phyloP scores from a whole-genome alignment of 2,329 filamentous ascomycete genomes.

The Zymoseptoria passerinii region DNA sequence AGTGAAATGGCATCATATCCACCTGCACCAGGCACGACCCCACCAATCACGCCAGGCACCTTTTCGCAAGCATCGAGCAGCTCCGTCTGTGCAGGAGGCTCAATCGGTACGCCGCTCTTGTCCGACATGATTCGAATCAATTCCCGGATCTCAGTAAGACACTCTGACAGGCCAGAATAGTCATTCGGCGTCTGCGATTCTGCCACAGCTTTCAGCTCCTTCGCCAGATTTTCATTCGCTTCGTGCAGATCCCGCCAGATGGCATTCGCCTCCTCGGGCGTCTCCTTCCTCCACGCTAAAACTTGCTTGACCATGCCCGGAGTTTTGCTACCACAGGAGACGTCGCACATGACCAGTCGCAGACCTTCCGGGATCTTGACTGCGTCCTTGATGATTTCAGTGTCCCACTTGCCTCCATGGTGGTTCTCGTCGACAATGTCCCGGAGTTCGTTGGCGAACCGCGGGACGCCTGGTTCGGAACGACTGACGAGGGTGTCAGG shows the following conservation, averaged over 20 bases:
- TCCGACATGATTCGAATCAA: constrained; percentile 70
- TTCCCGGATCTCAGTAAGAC: constrained; percentile 44
- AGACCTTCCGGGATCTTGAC: constrained; percentile 66
- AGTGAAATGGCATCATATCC: constrained; percentile 86
- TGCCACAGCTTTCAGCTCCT: constrained; percentile 49
- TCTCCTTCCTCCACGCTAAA: constrained; percentile 65
- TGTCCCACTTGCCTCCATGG: constrained; percentile 59
- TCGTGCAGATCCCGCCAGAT: constrained; percentile 70
- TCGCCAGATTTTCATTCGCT: constrained; percentile 63
- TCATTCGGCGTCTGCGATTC: constrained; percentile 39
- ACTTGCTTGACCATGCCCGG: constrained; percentile 94
- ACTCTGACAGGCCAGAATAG: constrained; percentile 43
- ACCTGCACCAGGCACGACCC: constrained; percentile 87
- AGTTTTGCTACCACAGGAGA: constrained; percentile 87
- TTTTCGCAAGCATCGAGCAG: constrained; percentile 66
- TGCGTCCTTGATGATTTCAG: constrained; percentile 60
- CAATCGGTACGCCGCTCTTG: constrained; percentile 72
- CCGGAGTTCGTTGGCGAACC: constrained; percentile 60
- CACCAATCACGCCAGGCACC: constrained; percentile 75
- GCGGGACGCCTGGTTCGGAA: constrained; percentile 56
- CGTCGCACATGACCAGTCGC: constrained; percentile 85
- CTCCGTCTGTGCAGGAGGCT: constrained; percentile 76
- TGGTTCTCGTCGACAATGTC: constrained; percentile 56
- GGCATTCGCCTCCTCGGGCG: constrained; percentile 53
- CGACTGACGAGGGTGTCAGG: constrained; percentile 61